phyloP scores from a whole-genome alignment of 495 filamentous ascomycete species.

The Aspergillus saccharolyticus region DNA sequence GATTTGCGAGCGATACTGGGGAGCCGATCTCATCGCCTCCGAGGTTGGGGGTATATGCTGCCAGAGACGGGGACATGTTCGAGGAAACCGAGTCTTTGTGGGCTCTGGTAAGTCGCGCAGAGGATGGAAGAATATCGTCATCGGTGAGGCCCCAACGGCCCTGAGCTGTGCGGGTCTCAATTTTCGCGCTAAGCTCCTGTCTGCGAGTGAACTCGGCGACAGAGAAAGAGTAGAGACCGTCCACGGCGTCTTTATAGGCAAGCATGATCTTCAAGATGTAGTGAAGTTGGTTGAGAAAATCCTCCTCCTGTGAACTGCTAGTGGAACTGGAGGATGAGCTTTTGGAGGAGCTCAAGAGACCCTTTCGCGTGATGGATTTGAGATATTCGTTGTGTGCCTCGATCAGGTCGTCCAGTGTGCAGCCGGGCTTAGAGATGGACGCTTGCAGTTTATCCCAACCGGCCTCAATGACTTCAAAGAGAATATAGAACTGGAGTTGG shows the following conservation, averaged over 20 bases:
- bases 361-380: conserved; percentile 91
- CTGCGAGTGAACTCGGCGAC: conserved; percentile 88
- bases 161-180: conserved; percentile 57
- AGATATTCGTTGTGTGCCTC: conserved; percentile 87
- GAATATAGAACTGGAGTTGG: conserved; percentile 96
- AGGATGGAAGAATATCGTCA: conserved; percentile 36
- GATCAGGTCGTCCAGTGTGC: conserved; percentile 93
- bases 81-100: conserved; percentile 23
- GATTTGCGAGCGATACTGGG: conserved; percentile 27
- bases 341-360: conserved; percentile 68
- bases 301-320: conserved; percentile 59
- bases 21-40: conserved; percentile 28
- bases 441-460: conserved; percentile 85
- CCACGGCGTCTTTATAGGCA: conserved; percentile 85
- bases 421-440: conserved; percentile 71
- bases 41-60: conserved; percentile 27
- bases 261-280: conserved; percentile 94
- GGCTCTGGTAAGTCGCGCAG: conserved; percentile 16
- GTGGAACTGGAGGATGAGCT: conserved; percentile 27
- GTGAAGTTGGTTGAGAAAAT: conserved; percentile 86
- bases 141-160: conserved; percentile 62
- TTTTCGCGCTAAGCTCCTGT: conserved; percentile 75
- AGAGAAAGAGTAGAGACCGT: conserved; percentile 88
- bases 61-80: conserved; percentile 20
- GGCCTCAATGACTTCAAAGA: conserved; percentile 96